These are phyloP conservation scores for Ophioceras dolichostomum DNA, from an alignment of 2,329 filamentous ascomycete genomes.

Conservation along the genomic window DNA sequence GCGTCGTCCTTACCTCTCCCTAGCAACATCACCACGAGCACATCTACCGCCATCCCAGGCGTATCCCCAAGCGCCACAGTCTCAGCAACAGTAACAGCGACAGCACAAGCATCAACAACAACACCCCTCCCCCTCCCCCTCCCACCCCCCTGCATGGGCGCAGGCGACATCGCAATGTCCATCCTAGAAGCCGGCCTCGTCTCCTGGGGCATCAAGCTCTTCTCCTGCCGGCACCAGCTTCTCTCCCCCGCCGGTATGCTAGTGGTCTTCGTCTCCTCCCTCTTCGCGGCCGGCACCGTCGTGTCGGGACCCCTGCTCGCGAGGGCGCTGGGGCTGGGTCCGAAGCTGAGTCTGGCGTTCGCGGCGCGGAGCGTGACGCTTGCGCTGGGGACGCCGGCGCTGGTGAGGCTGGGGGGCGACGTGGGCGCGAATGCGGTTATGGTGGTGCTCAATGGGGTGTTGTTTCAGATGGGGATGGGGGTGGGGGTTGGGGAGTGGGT, in stretches of 20 bases:
- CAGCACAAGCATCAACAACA: too few relatives aligned
- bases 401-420: constrained; percentile 30
- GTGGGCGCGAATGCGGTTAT: constrained; percentile 33
- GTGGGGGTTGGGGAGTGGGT: constrained; percentile 14
- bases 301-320: constrained; percentile 26
- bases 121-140: too few relatives aligned
- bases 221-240: constrained; percentile 33
- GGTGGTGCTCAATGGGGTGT: constrained; percentile 38
- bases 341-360: constrained; percentile 25
- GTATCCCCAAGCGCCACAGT: too few relatives aligned
- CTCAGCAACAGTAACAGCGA: too few relatives aligned
- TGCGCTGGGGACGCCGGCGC: constrained; percentile 34
- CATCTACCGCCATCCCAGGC: constrained; percentile 4
- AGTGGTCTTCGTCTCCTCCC: constrained; percentile 21
- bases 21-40: too few relatives aligned
- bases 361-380: constrained; percentile 37
- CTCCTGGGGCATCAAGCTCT: constrained; percentile 40
- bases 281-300: constrained; percentile 27
- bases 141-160: constrained; percentile 16
- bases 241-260: constrained; percentile 28
- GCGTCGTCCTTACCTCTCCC: too few relatives aligned
- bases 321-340: constrained; percentile 21
- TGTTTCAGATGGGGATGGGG: constrained; percentile 21
- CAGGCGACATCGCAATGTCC: constrained; percentile 34
- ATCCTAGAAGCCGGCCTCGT: constrained; percentile 38